phyloP scores from a whole-genome alignment of 2,329 filamentous ascomycete species.

The Trichoderma citrinoviride region DNA sequence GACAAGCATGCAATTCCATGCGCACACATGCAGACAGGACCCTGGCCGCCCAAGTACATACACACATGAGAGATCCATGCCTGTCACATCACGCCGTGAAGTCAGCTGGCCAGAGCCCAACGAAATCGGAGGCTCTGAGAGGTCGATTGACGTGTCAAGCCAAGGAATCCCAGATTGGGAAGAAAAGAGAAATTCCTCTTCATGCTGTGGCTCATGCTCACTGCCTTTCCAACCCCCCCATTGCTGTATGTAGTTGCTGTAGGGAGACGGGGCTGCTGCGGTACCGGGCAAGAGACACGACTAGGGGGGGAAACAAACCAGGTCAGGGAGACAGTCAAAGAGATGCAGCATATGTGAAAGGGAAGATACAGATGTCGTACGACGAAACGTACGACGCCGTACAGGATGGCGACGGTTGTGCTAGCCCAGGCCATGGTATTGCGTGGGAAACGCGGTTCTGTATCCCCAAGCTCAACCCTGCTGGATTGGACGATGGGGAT shows the following conservation, averaged over 20 bases:
- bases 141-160: slow-evolving; percentile 25
- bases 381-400: not conserved
- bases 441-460: not conserved
- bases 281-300: not conserved
- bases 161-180: slow-evolving; percentile 28
- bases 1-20: not conserved
- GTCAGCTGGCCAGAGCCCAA: slow-evolving; percentile 13
- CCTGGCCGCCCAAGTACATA: not conserved
- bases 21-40: not conserved
- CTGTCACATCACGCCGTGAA: slow-evolving; percentile 20
- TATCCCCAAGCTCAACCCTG: not conserved
- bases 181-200: not conserved
- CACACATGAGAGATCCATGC: slow-evolving; percentile 9
- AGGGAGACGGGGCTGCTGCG: no score
- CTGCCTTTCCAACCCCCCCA: slow-evolving; percentile 12
- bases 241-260: no score
- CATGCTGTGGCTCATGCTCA: not conserved
- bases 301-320: not conserved
- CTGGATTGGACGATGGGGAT: not conserved
- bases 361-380: not conserved
- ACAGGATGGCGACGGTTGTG: not conserved
- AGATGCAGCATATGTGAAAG: not conserved
- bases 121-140: slow-evolving; percentile 9
- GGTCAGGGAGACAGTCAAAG: not conserved
- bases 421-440: not conserved